Percentiles rank a stretch among this genome's conserved stretches.
Conservation (phyloP, 2,329 filamentous ascomycete species). For the Zelopaecilomyces penicillatus region DNA sequence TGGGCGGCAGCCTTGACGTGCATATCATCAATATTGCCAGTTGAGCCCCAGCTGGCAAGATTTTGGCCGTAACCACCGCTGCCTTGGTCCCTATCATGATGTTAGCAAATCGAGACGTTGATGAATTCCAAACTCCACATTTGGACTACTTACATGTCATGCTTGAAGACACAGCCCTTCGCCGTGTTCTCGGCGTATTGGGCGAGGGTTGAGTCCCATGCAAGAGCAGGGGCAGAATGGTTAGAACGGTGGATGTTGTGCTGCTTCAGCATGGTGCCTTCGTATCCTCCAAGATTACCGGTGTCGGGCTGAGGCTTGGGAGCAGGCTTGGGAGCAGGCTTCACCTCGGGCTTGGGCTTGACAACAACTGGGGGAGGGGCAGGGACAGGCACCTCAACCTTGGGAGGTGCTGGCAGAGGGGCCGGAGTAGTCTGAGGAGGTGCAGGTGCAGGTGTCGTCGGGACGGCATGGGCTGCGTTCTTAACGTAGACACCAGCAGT, state of each 20-base stretch:
- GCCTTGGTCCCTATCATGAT: conserved; percentile 40
- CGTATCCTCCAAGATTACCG: conserved; percentile 17
- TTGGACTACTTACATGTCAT: conserved; percentile 59
- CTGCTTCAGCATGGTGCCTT: conserved; percentile 48
- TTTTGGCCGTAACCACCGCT: conserved; percentile 79
- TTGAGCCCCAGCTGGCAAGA: conserved; percentile 58
- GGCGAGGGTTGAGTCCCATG: conserved; percentile 59
- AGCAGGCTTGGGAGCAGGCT: neutral
- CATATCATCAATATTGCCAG: conserved; percentile 26
- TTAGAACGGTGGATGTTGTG: conserved; percentile 85
- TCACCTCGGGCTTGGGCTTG: neutral
- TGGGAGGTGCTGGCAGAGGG: conserved; percentile 3
- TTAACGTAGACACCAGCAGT: conserved; percentile 18
- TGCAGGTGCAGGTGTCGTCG: neutral
- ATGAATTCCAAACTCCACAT: neutral
- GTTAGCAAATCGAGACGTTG: conserved; percentile 20
- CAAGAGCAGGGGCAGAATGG: conserved; percentile 59
- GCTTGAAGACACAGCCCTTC: conserved; percentile 59
- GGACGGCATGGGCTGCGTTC: conserved; percentile 3
- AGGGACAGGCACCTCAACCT: neutral
- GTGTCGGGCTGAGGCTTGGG: conserved; percentile 7
- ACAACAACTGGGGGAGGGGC: neutral
- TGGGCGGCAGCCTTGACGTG: conserved; percentile 50
- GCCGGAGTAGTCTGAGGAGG: conserved; percentile 7
- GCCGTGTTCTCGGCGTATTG: conserved; percentile 57